These are phyloP conservation scores for Eutrema salsugineum DNA, from an alignment of 441 rosid genomes.

Conservation along the genomic window DNA sequence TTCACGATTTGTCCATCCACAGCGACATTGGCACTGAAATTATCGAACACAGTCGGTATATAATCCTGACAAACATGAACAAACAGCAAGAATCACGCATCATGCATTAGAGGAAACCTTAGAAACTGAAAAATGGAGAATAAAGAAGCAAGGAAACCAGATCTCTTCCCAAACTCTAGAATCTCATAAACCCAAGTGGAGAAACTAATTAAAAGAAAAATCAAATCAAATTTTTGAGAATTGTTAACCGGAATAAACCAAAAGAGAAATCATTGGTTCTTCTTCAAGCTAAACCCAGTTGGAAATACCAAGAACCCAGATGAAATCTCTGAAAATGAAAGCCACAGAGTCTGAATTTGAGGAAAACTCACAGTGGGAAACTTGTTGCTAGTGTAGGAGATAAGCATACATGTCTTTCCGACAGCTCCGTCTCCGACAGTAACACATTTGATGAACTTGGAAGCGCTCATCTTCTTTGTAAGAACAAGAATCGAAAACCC, in stretches of 20 bases:
- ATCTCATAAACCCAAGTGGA: neutral
- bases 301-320: conserved; percentile 3
- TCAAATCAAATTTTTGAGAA: too few species aligned
- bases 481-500: conserved; percentile 14
- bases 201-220: neutral
- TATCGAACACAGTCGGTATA: conserved; percentile 91
- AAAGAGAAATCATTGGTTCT: neutral
- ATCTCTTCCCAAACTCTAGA: neutral
- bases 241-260: neutral
- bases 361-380: conserved; percentile 79
- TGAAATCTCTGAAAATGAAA: conserved; percentile 1
- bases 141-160: neutral
- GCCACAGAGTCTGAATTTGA: neutral
- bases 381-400: conserved; percentile 96
- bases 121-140: neutral
- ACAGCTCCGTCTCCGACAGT: conserved; percentile 99
- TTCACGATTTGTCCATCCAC: conserved; percentile 87
- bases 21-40: conserved; percentile 92
- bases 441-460: conserved; percentile 96
- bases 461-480: conserved; percentile 62
- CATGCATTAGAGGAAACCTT: neutral
- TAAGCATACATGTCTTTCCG: conserved; percentile 98
- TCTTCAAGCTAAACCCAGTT: neutral
- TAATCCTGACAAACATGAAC: conserved; percentile 59
- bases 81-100: conserved; percentile 5